A percentile compares a stretch with the other conserved stretches of the same genome.
Conservation (phyloP, 2,329 filamentous ascomycete genomes). For the Ceratocystis destructans region DNA sequence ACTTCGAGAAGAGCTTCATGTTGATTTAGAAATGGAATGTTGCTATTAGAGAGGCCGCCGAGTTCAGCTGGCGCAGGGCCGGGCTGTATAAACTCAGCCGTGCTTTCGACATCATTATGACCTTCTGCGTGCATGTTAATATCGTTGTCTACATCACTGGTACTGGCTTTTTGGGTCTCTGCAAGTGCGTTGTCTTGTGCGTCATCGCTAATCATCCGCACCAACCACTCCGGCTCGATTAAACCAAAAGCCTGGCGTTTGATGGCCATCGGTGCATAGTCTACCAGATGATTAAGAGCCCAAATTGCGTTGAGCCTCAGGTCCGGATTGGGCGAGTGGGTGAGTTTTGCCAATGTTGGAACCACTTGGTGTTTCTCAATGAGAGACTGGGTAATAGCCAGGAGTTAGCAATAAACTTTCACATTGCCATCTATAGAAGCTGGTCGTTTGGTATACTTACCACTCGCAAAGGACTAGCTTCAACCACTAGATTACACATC, state of each 20-base stretch:
- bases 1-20: conserved; percentile 6
- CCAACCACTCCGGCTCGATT: conserved; percentile 65
- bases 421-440: background rate
- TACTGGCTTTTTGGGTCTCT: conserved; percentile 18
- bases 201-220: conserved; percentile 54
- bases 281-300: conserved; percentile 83
- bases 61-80: conserved; percentile 8
- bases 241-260: conserved; percentile 65
- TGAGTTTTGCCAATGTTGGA: conserved; percentile 66
- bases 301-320: conserved; percentile 77
- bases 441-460: conserved; percentile 36
- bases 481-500: conserved; percentile 71
- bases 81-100: conserved; percentile 8
- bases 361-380: conserved; percentile 56
- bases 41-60: conserved; percentile 9
- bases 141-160: conserved; percentile 23
- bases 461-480: conserved; percentile 83
- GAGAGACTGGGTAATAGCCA: conserved; percentile 42
- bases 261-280: conserved; percentile 49
- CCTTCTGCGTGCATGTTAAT: conserved; percentile 42
- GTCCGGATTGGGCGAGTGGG: conserved; percentile 64
- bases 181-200: conserved; percentile 33
- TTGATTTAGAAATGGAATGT: conserved; percentile 5
- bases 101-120: conserved; percentile 43
- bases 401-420: background rate